Percentiles rank a stretch among this genome's conserved stretches.
Evolutionary conservation across 2,329 filamentous ascomycete species (phyloP).

Genomic region (Thielaviopsis musarum): DNA sequence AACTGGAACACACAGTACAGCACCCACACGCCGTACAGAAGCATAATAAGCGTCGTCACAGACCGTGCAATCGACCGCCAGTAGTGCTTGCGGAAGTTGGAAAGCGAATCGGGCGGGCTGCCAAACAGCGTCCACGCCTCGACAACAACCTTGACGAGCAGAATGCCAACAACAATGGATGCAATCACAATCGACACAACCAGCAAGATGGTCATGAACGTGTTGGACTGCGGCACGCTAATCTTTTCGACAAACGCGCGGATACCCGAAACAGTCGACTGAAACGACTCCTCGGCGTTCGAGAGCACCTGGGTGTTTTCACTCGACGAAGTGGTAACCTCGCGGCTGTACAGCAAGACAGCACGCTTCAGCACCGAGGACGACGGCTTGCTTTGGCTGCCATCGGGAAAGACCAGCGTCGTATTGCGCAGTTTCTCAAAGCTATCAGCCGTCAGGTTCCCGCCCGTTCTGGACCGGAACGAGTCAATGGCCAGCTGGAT

Average conservation of each 20-base stretch:
- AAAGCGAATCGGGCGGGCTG: conserved; percentile 62
- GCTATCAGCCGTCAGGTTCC: conserved; percentile 69
- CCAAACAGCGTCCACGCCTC: conserved; percentile 85
- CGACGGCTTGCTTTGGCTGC: conserved; percentile 29
- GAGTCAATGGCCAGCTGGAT: conserved; percentile 71
- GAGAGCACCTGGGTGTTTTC: conserved; percentile 25
- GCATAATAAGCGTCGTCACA: conserved; percentile 74
- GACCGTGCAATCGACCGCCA: conserved; percentile 84
- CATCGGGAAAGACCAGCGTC: conserved; percentile 54
- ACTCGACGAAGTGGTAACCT: conserved; percentile 15
- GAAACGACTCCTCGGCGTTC: conserved; percentile 20
- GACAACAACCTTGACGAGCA: conserved; percentile 80
- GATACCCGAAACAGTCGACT: conserved; percentile 51
- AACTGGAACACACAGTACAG: conserved; percentile 95
- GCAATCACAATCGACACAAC: conserved; percentile 78
- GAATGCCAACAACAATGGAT: conserved; percentile 66
- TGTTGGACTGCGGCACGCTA: conserved; percentile 72
- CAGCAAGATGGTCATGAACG: conserved; percentile 88
- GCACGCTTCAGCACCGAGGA: background rate
- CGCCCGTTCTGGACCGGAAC: conserved; percentile 67
- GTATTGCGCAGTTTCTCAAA: conserved; percentile 58
- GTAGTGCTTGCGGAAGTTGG: conserved; percentile 85
- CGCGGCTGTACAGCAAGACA: background rate
- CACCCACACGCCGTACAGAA: conserved; percentile 90
- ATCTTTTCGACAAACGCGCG: conserved; percentile 71